phyloP scores from a whole-genome alignment of 75 land plant genomes.

The Pinus tabuliformis region DNA sequence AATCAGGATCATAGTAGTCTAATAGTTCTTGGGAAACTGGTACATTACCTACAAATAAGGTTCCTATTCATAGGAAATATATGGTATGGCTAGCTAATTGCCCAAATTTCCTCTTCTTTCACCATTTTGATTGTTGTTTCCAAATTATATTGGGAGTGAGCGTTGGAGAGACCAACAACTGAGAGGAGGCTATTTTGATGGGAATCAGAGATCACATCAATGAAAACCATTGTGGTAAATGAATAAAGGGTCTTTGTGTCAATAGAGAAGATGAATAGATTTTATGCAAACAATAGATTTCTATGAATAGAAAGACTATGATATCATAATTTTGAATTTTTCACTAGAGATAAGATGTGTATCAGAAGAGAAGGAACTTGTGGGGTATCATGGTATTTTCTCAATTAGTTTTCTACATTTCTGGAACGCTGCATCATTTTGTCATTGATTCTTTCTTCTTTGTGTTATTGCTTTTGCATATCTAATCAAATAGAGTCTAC shows the following conservation, averaged over 20 bases:
- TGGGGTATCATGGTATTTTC: neutral
- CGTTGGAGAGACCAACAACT: constrained; percentile 55
- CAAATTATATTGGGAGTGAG: constrained; percentile 78
- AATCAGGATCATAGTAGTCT: too few species aligned
- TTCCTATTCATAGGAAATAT: constrained; percentile 71
- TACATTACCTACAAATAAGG: constrained; percentile 93
- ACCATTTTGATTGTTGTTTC: constrained; percentile 54
- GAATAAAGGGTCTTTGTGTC: neutral
- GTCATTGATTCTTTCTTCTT: too few species aligned
- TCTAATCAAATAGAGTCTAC: too few species aligned
- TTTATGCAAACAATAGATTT: neutral
- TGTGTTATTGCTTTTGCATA: too few species aligned
- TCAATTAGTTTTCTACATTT: too few species aligned
- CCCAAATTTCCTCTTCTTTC: constrained; percentile 69
- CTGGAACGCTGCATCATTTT: too few species aligned
- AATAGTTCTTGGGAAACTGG: too few species aligned
- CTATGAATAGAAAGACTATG: neutral
- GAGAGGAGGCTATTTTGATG: constrained; percentile 5
- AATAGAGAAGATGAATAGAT: neutral
- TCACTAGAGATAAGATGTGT: neutral
- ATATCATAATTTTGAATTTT: neutral
- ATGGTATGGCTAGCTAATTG: constrained; percentile 79
- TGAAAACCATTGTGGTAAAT: neutral
- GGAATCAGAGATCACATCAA: neutral
- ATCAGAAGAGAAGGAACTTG: neutral